A percentile compares a stretch with the other conserved stretches of the same genome.
phyloP scores from a whole-genome alignment of 805 yeast genomes.

The Suhomyces sp. region DNA sequence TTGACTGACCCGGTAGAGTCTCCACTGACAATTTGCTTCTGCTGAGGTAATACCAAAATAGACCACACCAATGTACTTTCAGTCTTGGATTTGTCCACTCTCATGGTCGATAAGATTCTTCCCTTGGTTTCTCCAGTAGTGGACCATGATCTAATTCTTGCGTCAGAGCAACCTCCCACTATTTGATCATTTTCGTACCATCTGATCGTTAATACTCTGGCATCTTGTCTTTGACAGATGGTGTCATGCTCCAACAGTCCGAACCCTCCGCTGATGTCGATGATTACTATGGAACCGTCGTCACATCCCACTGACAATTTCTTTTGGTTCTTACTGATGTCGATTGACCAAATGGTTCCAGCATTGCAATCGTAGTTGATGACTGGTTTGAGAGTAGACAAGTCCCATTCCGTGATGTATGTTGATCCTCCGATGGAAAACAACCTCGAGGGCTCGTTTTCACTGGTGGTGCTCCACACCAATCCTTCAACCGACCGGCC shows the following conservation, averaged over 20 bases:
- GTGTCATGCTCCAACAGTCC: conserved; percentile 76
- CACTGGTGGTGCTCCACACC: conserved; percentile 64
- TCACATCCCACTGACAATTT: conserved; percentile 91
- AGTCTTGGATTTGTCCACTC: conserved; percentile 83
- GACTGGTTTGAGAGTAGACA: conserved; percentile 67
- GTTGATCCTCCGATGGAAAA: conserved; percentile 96
- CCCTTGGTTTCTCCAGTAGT: conserved; percentile 50
- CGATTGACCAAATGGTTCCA: conserved; percentile 90
- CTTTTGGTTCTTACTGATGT: conserved; percentile 58
- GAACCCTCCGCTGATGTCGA: conserved; percentile 84
- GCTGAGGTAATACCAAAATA: conserved; percentile 58
- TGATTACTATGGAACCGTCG: conserved; percentile 83
- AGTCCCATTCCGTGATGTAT: conserved; percentile 87
- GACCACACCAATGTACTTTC: conserved; percentile 94
- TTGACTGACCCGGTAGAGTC: conserved; percentile 95
- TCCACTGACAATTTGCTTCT: conserved; percentile 83
- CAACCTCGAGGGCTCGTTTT: conserved; percentile 57
- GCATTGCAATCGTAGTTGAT: conserved; percentile 85
- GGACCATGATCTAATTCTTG: conserved; percentile 83
- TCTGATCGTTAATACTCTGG: conserved; percentile 73
- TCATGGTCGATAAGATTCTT: conserved; percentile 77
- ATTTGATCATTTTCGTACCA: conserved; percentile 69
- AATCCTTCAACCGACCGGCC: conserved; percentile 88
- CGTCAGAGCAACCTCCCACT: conserved; percentile 96
- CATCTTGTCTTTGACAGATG: conserved; percentile 78